A percentile compares a stretch with the other conserved stretches of the same genome.
Conservation (phyloP, 306 rosid genomes). For the Betula pendula region DNA sequence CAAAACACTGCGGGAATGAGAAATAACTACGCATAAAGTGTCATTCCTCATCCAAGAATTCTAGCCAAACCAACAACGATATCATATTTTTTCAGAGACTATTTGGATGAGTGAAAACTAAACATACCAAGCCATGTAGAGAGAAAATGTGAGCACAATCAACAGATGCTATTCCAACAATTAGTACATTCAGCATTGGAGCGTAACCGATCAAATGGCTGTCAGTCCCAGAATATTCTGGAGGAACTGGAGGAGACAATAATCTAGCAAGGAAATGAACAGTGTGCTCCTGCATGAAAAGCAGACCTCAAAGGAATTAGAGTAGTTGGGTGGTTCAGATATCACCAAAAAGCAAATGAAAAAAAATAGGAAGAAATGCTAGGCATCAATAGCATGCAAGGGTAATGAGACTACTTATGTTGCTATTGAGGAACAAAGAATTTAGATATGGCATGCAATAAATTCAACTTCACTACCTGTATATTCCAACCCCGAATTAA, state of each 20-base stretch:
- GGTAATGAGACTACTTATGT: neutral
- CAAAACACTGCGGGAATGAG: neutral
- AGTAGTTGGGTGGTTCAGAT: slow-evolving; percentile 18
- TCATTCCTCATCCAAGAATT: neutral
- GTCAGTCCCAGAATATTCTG: slow-evolving; percentile 55
- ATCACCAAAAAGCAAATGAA: neutral
- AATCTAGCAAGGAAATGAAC: slow-evolving; percentile 80
- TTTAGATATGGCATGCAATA: slow-evolving; percentile 1
- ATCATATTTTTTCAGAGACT: neutral
- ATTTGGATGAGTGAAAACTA: neutral
- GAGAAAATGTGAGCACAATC: slow-evolving; percentile 93
- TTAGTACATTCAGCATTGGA: slow-evolving; percentile 72
- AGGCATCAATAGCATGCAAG: neutral
- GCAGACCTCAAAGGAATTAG: slow-evolving; percentile 28
- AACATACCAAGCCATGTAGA: slow-evolving; percentile 90
- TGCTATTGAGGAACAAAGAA: slow-evolving; percentile 20
- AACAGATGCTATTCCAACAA: slow-evolving; percentile 85
- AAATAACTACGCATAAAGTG: neutral
- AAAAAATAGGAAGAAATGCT: slow-evolving; percentile 1
- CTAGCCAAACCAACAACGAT: slow-evolving; percentile 11
- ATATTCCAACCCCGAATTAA: slow-evolving; percentile 90
- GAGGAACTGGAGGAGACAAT: slow-evolving; percentile 80
- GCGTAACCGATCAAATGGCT: slow-evolving; percentile 79
- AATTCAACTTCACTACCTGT: slow-evolving; percentile 62
- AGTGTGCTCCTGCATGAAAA: slow-evolving; percentile 81